Percentiles rank a stretch among this genome's conserved stretches.
These are phyloP conservation scores for Phaeophleospora eucalypticola DNA, from an alignment of 2,329 filamentous ascomycete species.

Conservation along the genomic window DNA sequence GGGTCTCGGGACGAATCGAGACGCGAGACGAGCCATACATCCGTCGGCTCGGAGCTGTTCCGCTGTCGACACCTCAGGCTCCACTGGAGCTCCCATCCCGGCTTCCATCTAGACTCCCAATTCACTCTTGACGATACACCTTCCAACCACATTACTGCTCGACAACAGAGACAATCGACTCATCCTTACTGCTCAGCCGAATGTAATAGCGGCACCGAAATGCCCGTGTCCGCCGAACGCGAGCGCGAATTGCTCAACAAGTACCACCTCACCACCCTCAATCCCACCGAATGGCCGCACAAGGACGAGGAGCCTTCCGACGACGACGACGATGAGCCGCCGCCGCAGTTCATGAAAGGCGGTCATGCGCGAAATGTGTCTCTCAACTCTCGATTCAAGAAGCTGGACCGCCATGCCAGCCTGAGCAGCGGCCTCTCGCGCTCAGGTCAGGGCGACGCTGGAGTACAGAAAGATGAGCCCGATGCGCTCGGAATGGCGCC, in stretches of 20 bases:
- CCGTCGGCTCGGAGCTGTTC: no score
- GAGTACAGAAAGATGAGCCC: constrained; percentile 84
- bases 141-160: no score
- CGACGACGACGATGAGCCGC: constrained; percentile 23
- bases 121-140: no score
- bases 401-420: constrained; percentile 71
- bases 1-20: no score
- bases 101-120: no score
- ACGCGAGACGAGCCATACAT: no score
- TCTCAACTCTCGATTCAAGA: constrained; percentile 61
- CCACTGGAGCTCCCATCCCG: no score
- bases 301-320: constrained; percentile 56
- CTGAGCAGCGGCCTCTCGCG: constrained; percentile 54
- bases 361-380: constrained; percentile 22
- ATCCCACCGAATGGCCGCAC: constrained; percentile 79
- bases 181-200: no score
- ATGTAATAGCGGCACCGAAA: constrained; percentile 17
- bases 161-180: no score
- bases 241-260: constrained; percentile 78
- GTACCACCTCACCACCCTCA: constrained; percentile 77
- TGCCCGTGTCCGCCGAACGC: constrained; percentile 59
- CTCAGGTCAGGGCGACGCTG: constrained; percentile 59
- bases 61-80: no score
- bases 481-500: constrained; percentile 86
- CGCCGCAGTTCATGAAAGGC: constrained; percentile 28